These are phyloP conservation scores for bread wheat (Triticum aestivum) DNA, from an alignment of 176 grass and related monocot species.

Conservation along the genomic window IWGSC_CS_RefSeq_v2.1 NC_057809.1:577549893-577550392, in stretches of 20 bases:
- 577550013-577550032: no score
- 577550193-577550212: not conserved
- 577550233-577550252: not conserved
- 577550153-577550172: not conserved
- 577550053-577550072: no score
- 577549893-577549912: no score
- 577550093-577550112: no score
- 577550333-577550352: not conserved
- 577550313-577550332: not conserved
- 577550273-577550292: not conserved
- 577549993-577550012: no score
- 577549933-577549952: no score
- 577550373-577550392: not conserved
- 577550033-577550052: no score
- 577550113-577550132: not conserved
- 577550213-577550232: not conserved
- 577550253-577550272: not conserved
- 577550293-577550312: not conserved
- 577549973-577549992: no score
- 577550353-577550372: not conserved
- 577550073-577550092: no score
- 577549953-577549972: no score
- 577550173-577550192: conserved; percentile 3
- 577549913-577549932: no score
- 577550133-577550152: not conserved